Evolutionary conservation across 148 eudicot genomes (phyloP).

Genomic region (Cornus suecica): DNA sequence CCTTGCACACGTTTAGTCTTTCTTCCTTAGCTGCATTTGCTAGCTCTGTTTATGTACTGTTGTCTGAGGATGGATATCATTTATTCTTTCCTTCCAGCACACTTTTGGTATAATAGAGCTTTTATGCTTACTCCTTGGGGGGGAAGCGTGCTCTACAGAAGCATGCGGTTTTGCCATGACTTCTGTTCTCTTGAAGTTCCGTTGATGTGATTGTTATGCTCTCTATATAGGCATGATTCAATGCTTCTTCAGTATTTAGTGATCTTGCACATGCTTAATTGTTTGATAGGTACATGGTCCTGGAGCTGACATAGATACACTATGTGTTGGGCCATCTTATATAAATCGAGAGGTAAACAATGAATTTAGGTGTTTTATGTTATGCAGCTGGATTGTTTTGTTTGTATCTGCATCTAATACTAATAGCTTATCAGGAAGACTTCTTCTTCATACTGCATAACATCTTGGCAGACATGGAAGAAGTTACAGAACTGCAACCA

Average conservation of each 20-base stretch:
- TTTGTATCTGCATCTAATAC: conserved; percentile 2
- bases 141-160: neutral
- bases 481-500: conserved; percentile 81
- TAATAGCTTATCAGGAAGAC: conserved; percentile 44
- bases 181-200: neutral
- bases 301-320: conserved; percentile 82
- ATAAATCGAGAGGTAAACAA: conserved; percentile 67
- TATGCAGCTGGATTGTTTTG: neutral
- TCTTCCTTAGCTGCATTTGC: neutral
- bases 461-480: conserved; percentile 56
- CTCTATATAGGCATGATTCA: neutral
- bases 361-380: neutral
- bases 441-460: conserved; percentile 55
- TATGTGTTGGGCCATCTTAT: conserved; percentile 85
- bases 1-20: neutral
- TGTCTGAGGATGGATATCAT: neutral
- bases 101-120: neutral
- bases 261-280: conserved; percentile 4
- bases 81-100: neutral
- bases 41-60: neutral
- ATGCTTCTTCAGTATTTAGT: neutral
- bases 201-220: neutral
- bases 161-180: neutral
- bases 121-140: neutral
- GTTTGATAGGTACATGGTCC: conserved; percentile 73